Base-by-base conservation (phyloP, 495 filamentous ascomycete genomes). In the Hypoxylon lienhwacheense region DNA sequence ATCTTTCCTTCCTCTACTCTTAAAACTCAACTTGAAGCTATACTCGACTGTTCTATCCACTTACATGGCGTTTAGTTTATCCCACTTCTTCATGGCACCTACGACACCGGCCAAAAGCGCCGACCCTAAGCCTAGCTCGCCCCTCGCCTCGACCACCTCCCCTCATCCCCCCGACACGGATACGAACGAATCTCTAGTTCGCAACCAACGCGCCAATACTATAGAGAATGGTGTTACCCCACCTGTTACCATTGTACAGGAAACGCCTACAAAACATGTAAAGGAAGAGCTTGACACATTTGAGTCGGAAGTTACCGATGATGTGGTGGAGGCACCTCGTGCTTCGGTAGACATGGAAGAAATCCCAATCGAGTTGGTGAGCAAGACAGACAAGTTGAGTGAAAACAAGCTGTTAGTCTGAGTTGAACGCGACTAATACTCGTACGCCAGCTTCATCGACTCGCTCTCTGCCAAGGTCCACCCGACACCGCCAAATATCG, bases 361-460 rank as follows among this genome's bases (percentile, higher is more conserved):
- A 61, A 85, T 98, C 32, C 93, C 93, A 7, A 89, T 96, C 57
- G 93, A 98, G 76, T 78, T 98, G 47, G 74, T 90, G 26, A 93
- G 89, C 74, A 73, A 97, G 64, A 87, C 86, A 31, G 93, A 98
- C 68, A 85, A 88, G 89, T 91, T 76, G 50, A 63, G 47, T 65
- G 34, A n/a, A 33, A 41, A 40, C 45, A 7, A 33, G 19, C 35
- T 33, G n/a, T 5, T 25, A 22, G 16, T 51, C 16, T 24, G 24
- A 12, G 7, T 47, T 15, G 33, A 22, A 19, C 48, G 47, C 59
- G 35, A 52, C 47, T 64, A 53, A 64, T 32, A 42, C 25, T 31
- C 53, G 10, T 36, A 7, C 17, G 17, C 46, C 59, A 93, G 90
- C 47, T 99, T 99, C 69, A 86, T 97, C 63, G 89, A 95, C 54